phyloP scores from a whole-genome alignment of 331 rosid species.

The Ulmus americana region DNA sequence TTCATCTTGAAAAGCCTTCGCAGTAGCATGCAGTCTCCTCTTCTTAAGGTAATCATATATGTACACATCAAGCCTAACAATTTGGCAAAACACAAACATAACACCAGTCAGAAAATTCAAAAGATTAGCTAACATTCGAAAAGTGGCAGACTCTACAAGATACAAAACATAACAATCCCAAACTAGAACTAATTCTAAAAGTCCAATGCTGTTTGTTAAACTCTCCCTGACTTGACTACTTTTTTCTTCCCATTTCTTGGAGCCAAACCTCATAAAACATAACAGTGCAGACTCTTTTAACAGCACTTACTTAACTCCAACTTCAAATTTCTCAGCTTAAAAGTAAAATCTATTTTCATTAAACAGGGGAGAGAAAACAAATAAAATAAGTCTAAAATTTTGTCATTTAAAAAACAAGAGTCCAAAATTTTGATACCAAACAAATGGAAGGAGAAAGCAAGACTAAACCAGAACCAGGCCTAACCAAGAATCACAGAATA shows the following conservation, averaged over 20 bases:
- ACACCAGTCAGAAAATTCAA: slow-evolving; percentile 10
- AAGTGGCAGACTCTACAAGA: background rate
- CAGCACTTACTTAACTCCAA: background rate
- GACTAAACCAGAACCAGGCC: background rate
- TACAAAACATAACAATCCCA: background rate
- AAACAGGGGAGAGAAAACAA: too few relatives aligned
- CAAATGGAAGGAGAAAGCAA: background rate
- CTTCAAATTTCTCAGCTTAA: background rate
- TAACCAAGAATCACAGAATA: background rate
- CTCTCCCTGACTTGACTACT: slow-evolving; percentile 4
- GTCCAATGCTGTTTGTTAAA: background rate
- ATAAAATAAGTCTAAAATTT: too few relatives aligned
- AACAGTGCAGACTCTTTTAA: background rate
- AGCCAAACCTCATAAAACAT: slow-evolving; percentile 1
- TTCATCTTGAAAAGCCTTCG: slow-evolving; percentile 61
- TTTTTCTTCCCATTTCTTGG: background rate
- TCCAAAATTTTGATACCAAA: too few relatives aligned
- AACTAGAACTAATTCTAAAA: background rate
- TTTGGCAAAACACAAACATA: slow-evolving; percentile 8
- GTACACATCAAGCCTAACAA: slow-evolving; percentile 61
- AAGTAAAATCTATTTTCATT: background rate
- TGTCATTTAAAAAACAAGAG: too few relatives aligned
- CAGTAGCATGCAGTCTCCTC: slow-evolving; percentile 57
- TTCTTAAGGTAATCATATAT: slow-evolving; percentile 61
- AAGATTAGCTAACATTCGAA: background rate